Base-by-base conservation (phyloP, 2,329 filamentous ascomycete genomes). In the Neofusicoccum umdonicola region DNA sequence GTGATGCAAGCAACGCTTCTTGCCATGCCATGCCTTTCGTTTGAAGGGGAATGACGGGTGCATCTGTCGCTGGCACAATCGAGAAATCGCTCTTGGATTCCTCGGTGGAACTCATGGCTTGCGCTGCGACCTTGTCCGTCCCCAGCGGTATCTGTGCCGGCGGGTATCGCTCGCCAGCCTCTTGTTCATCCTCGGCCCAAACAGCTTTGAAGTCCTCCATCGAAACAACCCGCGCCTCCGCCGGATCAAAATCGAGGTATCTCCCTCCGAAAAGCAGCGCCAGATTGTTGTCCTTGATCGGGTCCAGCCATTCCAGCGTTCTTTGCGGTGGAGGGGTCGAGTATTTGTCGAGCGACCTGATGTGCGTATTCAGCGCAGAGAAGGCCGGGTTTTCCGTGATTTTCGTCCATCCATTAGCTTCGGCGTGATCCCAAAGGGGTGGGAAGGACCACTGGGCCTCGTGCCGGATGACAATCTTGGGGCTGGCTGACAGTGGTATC, bases 381-480 rank as follows among this genome's bases (percentile, higher is more conserved):
- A 82, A 79, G 0, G 79, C 78, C 1, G 77, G 72, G 56, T 80
- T 81, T 0, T 72, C 70, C 0, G 69, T 72, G 44, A 83, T 74
- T 0, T 51, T 66, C 0, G 60, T 70, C 78, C 79, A 82, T 0
- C 70, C 66, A 39, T 72, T 74, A 4, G 67, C 62, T 19, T 70
- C 69, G 1, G 79, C 79, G 37, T 79, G 71, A 15, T 79, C 75
- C 67, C 79, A 81, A 1, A 83, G 67, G 4, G 76, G 75, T 3
- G 79, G 82, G 63, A 80, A 78, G 11, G 77, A 79, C 76, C 78
- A 83, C 62, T 82, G 82, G 1, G 83, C 81, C 69, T 85, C 83
- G 65, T 84, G 82, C 7, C 83, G 77, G n/a, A 85, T 79, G 37
- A 81, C 78, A 1, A 84, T 79, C 66, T 84, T 85, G 3, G 81